Percentiles rank a stretch among this genome's conserved stretches.
These are phyloP conservation scores for Suillus tomentosus DNA, from an alignment of 768 basidiomycete genomes.

Conservation along the genomic window DNA sequence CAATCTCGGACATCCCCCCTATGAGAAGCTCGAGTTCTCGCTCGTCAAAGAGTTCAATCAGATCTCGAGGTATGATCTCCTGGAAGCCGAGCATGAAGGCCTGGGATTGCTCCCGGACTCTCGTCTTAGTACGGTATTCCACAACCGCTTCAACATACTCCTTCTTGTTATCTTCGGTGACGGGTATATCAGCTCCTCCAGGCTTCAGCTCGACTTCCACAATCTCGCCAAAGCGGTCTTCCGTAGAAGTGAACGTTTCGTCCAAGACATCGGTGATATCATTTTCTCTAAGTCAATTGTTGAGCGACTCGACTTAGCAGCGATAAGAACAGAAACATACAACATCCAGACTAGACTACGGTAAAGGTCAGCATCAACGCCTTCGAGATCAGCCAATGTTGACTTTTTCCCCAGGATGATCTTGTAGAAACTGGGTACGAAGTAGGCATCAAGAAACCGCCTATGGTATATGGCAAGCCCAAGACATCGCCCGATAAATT, in stretches of 20 bases:
- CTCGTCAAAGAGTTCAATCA: slow-evolving; percentile 90
- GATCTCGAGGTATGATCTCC: slow-evolving; percentile 81
- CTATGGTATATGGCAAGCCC: slow-evolving; percentile 79
- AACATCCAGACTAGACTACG: slow-evolving; percentile 76
- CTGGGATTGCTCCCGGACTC: slow-evolving; percentile 82
- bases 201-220: slow-evolving; percentile 67
- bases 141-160: slow-evolving; percentile 80
- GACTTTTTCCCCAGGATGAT: slow-evolving; percentile 67
- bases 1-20: slow-evolving; percentile 91
- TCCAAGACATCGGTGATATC: slow-evolving; percentile 76
- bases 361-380: slow-evolving; percentile 68
- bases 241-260: slow-evolving; percentile 70
- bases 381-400: slow-evolving; percentile 64
- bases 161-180: slow-evolving; percentile 77
- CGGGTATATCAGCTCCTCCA: slow-evolving; percentile 58
- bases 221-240: slow-evolving; percentile 75
- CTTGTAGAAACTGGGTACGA: slow-evolving; percentile 81
- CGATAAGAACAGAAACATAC: slow-evolving; percentile 41
- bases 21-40: slow-evolving; percentile 87
- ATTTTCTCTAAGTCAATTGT: slow-evolving; percentile 52
- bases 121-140: slow-evolving; percentile 77
- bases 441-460: slow-evolving; percentile 78
- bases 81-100: slow-evolving; percentile 86
- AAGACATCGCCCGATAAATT: slow-evolving; percentile 74
- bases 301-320: slow-evolving; percentile 8